A percentile compares a stretch with the other conserved stretches of the same genome.
These are phyloP conservation scores for Termitomyces sp. DNA, from an alignment of 768 basidiomycete species.

Conservation along the genomic window DNA sequence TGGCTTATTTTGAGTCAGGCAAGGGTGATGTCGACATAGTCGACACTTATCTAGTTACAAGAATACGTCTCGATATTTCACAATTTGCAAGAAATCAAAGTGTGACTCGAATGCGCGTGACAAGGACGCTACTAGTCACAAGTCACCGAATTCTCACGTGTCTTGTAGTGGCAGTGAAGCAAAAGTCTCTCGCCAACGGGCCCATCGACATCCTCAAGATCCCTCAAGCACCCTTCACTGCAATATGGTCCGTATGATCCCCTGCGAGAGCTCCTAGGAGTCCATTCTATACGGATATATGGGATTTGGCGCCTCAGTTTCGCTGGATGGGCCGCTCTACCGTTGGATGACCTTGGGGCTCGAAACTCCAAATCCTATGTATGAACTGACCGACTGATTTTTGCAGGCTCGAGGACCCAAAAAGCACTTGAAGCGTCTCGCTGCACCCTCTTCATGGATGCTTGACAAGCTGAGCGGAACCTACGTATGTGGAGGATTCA, in stretches of 20 bases:
- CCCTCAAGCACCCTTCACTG: constrained; percentile 35
- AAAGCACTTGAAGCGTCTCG: constrained; percentile 98
- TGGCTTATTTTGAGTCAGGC: too few relatives aligned
- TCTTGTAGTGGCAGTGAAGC: constrained; percentile 18
- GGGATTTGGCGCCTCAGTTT: constrained; percentile 15
- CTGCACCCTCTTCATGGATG: constrained; percentile 99
- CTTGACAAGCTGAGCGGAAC: constrained; percentile 97
- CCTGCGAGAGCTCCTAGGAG: constrained; percentile 18
- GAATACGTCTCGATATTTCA: too few relatives aligned
- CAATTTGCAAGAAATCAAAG: too few relatives aligned
- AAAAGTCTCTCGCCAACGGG: constrained; percentile 40
- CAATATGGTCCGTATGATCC: constrained; percentile 45
- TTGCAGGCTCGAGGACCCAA: constrained; percentile 92
- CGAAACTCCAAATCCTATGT: background rate
- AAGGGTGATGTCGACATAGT: too few relatives aligned
- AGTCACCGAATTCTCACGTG: constrained; percentile 33
- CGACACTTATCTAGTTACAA: too few relatives aligned
- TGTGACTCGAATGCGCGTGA: constrained; percentile 5
- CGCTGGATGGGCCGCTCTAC: constrained; percentile 34
- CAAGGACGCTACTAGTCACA: constrained; percentile 1
- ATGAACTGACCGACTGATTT: constrained; percentile 23
- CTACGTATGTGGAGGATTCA: constrained; percentile 57
- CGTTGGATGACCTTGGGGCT: constrained; percentile 37
- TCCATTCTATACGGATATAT: constrained; percentile 17
- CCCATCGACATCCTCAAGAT: constrained; percentile 42